Evolutionary conservation across 2,329 filamentous ascomycete species (phyloP), one percentile per base, ranked within the genome.

Genomic region (Berkeleyomyces rouxiae): DNA sequence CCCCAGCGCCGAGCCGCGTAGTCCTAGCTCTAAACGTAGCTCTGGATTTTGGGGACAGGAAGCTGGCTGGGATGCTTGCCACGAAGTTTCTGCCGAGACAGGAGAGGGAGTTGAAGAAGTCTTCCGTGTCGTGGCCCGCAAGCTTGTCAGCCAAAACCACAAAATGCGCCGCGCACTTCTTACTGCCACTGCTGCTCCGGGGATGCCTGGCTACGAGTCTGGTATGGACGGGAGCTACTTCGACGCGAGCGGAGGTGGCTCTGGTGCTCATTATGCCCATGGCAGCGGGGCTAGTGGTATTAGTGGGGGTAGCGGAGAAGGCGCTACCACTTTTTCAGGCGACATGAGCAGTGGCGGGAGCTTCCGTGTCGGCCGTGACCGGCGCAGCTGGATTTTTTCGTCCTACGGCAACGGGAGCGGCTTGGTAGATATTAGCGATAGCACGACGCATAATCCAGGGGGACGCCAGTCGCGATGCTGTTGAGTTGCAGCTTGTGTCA

Each of bases 61-160:
- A 70, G 84, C 90, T 4, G 90, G 91, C 61, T 97, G 92, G 91
- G 91, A 96, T 70, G 95, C 90, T 66, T 97, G 92, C 72, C 93
- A 97, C 73, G 93, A 99, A 76, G 92, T 99, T 70, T 91, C 86
- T 68, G 91, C 92, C 58, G 92, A 95, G 77, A 90, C 86, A 69
- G 91, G 91, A 63, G 91, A 96, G 76, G 92, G 92, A 16, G 91
- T 99, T 16, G 93, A 97, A 68, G 93, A 97, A 74, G 90, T 99
- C 0, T 97, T 97, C 69, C 82, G 92, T 23, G 81, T 83, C 49
- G 81, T 84, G 11, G 79, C 81, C 43, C 75, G 81, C 65, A 84
- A 84, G 71, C 77, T 84, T 63, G 81, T 83, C 67, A 81, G 83
- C 72, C 80, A 83, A 75, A 82, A 83, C 70, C 78, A 80, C 68